These are phyloP conservation scores for Myochromella boudieri DNA, from an alignment of 768 basidiomycete species.

Conservation along the genomic window DNA sequence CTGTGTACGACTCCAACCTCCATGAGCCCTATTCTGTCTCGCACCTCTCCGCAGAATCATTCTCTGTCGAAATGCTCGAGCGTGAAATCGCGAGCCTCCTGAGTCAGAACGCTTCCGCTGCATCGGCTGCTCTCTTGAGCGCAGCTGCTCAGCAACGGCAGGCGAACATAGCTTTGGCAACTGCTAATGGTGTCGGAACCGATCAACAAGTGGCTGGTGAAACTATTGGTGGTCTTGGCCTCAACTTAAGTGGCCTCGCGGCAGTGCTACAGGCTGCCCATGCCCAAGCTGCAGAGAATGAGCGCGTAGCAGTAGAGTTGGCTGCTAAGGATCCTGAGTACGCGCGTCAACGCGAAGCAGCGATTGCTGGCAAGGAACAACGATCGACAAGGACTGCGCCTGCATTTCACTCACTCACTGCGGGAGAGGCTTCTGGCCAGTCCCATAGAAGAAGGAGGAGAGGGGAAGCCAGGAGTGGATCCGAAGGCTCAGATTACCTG, in stretches of 20 bases:
- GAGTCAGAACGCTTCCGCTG: slow-evolving; percentile 72
- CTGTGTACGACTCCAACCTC: slow-evolving; percentile 38
- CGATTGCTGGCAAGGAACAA: slow-evolving; percentile 44
- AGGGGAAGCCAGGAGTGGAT: slow-evolving; percentile 35
- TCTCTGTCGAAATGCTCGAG: slow-evolving; percentile 73
- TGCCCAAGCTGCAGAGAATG: slow-evolving; percentile 52
- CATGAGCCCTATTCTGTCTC: slow-evolving; percentile 34
- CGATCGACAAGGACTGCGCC: slow-evolving; percentile 68
- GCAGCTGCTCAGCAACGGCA: slow-evolving; percentile 73
- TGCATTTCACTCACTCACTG: slow-evolving; percentile 77
- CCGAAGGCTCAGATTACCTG: slow-evolving; percentile 56
- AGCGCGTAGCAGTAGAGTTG: slow-evolving; percentile 41
- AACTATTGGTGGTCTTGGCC: slow-evolving; percentile 42
- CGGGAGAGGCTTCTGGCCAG: slow-evolving; percentile 40
- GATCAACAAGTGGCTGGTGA: slow-evolving; percentile 29
- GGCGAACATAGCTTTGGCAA: slow-evolving; percentile 38
- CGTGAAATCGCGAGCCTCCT: slow-evolving; percentile 75
- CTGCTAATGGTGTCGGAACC: slow-evolving; percentile 24
- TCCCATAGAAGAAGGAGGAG: slow-evolving; percentile 31
- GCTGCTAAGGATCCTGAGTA: slow-evolving; percentile 46
- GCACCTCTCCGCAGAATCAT: slow-evolving; percentile 43
- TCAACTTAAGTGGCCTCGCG: slow-evolving; percentile 66
- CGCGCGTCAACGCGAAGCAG: slow-evolving; percentile 43
- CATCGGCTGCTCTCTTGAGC: slow-evolving; percentile 60
- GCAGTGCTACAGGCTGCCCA: slow-evolving; percentile 81